phyloP scores from a whole-genome alignment of 345 rosid genomes.

The Anastatica hierochuntica region DNA sequence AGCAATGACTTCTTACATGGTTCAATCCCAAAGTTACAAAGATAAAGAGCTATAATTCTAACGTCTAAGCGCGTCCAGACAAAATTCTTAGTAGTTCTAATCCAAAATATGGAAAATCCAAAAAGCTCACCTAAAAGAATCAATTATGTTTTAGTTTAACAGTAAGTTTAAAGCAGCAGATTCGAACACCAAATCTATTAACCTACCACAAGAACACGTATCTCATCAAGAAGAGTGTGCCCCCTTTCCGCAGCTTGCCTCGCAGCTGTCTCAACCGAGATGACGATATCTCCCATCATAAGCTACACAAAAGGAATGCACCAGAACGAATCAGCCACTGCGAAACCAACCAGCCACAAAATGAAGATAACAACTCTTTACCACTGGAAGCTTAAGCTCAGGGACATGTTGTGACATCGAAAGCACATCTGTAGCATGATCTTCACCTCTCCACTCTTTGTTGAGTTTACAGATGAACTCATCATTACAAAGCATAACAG shows the following conservation, averaged over 20 bases:
- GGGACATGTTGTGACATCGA: conserved; percentile 87
- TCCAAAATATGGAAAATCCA: background rate
- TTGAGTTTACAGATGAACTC: conserved; percentile 76
- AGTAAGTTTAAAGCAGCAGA: background rate
- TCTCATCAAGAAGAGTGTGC: conserved; percentile 82
- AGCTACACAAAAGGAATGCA: conserved; percentile 44
- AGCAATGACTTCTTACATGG: background rate
- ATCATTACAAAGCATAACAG: conserved; percentile 77
- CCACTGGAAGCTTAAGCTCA: conserved; percentile 68
- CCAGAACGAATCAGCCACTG: background rate
- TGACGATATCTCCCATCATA: conserved; percentile 91
- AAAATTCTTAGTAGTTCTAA: background rate
- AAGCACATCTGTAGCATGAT: conserved; percentile 91
- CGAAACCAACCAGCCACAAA: background rate
- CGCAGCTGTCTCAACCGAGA: conserved; percentile 89
- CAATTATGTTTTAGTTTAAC: background rate
- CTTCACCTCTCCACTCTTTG: conserved; percentile 93
- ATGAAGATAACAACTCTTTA: conserved; percentile 24
- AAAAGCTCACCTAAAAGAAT: no score
- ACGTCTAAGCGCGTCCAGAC: background rate
- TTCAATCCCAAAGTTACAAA: conserved; percentile 1
- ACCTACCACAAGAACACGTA: conserved; percentile 83
- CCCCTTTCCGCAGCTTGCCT: conserved; percentile 90
- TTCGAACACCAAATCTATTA: background rate
- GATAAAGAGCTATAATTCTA: background rate